Base-by-base conservation (phyloP, 2,329 filamentous ascomycete species). In the Periconia sp. region DNA sequence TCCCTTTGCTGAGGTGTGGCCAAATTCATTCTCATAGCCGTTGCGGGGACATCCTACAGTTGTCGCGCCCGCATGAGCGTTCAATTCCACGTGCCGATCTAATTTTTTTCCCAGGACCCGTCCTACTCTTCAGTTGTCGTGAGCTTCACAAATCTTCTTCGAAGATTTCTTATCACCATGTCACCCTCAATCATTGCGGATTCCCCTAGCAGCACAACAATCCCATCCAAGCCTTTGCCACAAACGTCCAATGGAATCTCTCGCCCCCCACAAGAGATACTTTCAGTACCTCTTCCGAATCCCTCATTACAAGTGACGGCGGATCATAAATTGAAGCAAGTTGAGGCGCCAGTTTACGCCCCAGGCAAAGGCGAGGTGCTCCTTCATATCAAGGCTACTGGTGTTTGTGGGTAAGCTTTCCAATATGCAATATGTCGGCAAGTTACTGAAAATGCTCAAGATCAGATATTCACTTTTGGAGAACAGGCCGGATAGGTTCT, bases 381-480 rank as follows among this genome's bases (percentile, higher is more conserved):
- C 2, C 55, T 86, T 8, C 82, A 86, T 46, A 75, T 86, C 52
- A 84, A 83, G 59, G 76, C 78, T 1, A 85, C 82, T 3, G 83
- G 83, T 30, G 81, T 86, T 25, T 86, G 84, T 66, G 83, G 84
- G 75, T 83, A 66, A 56, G 67, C 12, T 5, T 3, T 7, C 5
- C 1, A 5, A 6, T 5, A 15, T 17, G 22, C 30, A 6, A 8
- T 19, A 19, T 6, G 18, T 6, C 2, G 9, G 28, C 4, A 4
- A 11, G 7, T 25, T 24, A 13, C 30, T 53, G 17, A 59, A 4
- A 7, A 11, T 10, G 9, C 4, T 7, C 7, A 45, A 82, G 79
- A 28, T 86, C 83, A 1, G 84, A 87, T 55, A 78, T 87, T 50
- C 84, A 88, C 61, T 84, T 86, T 54, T 87, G 84, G 84, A 83